Evolutionary conservation across 176 grass and related monocot species (phyloP).

Genomic region (Phragmites australis): DNA sequence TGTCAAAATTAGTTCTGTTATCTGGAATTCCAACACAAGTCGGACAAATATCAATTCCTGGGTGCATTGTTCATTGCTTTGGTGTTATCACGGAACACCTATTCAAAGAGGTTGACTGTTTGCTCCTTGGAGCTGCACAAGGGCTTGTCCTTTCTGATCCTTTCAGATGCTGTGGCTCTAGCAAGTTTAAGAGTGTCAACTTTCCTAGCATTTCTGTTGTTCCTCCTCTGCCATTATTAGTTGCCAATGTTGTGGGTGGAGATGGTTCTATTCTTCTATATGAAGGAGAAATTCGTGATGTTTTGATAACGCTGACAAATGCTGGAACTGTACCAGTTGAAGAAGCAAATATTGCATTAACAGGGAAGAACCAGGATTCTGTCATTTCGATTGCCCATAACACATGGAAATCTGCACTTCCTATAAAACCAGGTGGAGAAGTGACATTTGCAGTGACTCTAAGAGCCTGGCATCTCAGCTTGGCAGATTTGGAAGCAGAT

Average conservation of each 20-base stretch:
- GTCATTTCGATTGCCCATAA: conserved; percentile 83
- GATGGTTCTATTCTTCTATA: conserved; percentile 91
- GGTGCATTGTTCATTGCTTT: conserved; percentile 98
- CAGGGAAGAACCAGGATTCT: conserved; percentile 96
- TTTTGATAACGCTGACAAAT: conserved; percentile 88
- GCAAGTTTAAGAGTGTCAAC: conserved; percentile 77
- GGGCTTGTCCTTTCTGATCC: conserved; percentile 99
- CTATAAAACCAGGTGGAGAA: conserved; percentile 94
- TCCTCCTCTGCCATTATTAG: conserved; percentile 78
- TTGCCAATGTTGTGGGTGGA: conserved; percentile 88
- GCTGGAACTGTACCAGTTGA: conserved; percentile 85
- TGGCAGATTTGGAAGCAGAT: conserved; percentile 78
- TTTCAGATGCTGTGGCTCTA: conserved; percentile 96
- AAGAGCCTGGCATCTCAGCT: conserved; percentile 91
- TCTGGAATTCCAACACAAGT: conserved; percentile 94
- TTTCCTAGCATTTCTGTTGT: conserved; percentile 80
- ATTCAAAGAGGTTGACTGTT: conserved; percentile 93
- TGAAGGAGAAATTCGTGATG: conserved; percentile 98
- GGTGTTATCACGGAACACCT: conserved; percentile 99
- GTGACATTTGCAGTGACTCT: conserved; percentile 86
- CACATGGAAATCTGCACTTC: conserved; percentile 72
- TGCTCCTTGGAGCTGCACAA: conserved; percentile 92
- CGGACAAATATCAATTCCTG: conserved; percentile 82
- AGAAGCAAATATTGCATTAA: conserved; percentile 93
- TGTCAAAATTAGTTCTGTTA: conserved; percentile 86